phyloP scores from a whole-genome alignment of 192 early-diverging fungal genomes.

The Glomus cerebriforme region DNA sequence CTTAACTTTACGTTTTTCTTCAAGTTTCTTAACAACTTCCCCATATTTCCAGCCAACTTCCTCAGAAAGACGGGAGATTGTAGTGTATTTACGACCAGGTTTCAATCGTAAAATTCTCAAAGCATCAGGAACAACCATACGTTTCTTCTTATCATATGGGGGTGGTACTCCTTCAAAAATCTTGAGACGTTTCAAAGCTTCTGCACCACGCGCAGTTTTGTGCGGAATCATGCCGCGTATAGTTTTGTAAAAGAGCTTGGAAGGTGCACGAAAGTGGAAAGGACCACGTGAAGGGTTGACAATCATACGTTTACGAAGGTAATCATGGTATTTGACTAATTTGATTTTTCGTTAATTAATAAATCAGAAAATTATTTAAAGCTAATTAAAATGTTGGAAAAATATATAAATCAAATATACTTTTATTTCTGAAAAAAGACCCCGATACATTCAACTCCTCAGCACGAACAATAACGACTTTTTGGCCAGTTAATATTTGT shows the following conservation, averaged over 20 bases:
- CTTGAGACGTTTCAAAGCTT: constrained; percentile 96
- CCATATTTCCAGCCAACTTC: constrained; percentile 99
- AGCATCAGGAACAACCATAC: constrained; percentile 95
- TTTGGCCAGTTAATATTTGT: constrained; percentile 97
- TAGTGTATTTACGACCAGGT: constrained; percentile 98
- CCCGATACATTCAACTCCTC: constrained; percentile 99
- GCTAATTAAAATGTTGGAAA: neutral
- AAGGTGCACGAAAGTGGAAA: constrained; percentile 99
- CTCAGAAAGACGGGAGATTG: constrained; percentile 60
- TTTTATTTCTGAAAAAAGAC: constrained; percentile 99
- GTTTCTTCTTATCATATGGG: constrained; percentile 96
- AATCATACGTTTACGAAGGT: constrained; percentile 96
- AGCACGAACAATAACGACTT: constrained; percentile 95
- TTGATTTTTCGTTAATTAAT: neutral
- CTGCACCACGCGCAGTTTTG: constrained; percentile 98
- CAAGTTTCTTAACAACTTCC: constrained; percentile 93
- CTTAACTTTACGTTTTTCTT: constrained; percentile 99
- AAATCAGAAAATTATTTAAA: neutral
- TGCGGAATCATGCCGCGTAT: constrained; percentile 99
- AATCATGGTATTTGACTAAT: constrained; percentile 91
- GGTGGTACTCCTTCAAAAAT: constrained; percentile 99
- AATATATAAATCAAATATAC: constrained; percentile 53
- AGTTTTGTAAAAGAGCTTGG: constrained; percentile 94
- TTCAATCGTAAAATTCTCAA: constrained; percentile 95
- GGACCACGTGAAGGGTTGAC: constrained; percentile 96